Conservation (phyloP, 352 stramenopile genomes). For the Phytophthora melonis region DNA sequence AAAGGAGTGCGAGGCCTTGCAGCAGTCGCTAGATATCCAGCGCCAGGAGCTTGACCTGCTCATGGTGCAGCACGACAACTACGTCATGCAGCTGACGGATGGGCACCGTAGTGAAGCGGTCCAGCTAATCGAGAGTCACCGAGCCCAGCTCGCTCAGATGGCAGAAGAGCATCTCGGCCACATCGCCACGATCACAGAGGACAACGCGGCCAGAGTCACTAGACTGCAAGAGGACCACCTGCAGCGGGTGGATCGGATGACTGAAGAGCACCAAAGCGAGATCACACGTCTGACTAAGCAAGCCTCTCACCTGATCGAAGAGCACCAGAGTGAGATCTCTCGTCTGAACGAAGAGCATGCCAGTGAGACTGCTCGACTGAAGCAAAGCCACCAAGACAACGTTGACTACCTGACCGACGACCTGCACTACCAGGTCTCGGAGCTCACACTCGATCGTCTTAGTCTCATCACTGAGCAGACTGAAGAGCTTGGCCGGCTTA, state of each 20-base stretch:
- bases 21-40: constrained; percentile 26
- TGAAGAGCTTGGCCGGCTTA: constrained; percentile 9
- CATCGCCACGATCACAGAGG: constrained; percentile 6
- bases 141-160: constrained; percentile 22
- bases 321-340: constrained; percentile 8
- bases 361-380: constrained; percentile 5
- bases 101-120: constrained; percentile 22
- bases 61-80: constrained; percentile 30
- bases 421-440: constrained; percentile 7
- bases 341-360: constrained; percentile 6
- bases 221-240: constrained; percentile 18
- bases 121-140: constrained; percentile 30
- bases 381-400: constrained; percentile 2
- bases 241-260: constrained; percentile 10
- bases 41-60: constrained; percentile 32
- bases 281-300: constrained; percentile 7
- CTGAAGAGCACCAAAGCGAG: constrained; percentile 13
- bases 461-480: constrained; percentile 11
- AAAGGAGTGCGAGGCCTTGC: constrained; percentile 21
- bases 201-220: constrained; percentile 6
- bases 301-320: constrained; percentile 8
- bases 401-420: constrained; percentile 12
- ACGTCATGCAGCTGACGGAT: constrained; percentile 25
- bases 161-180: constrained; percentile 2
- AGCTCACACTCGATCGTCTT: constrained; percentile 15